phyloP scores from a whole-genome alignment of 192 early-diverging fungal genomes.

The Phlyctochytrium bullatum region DNA sequence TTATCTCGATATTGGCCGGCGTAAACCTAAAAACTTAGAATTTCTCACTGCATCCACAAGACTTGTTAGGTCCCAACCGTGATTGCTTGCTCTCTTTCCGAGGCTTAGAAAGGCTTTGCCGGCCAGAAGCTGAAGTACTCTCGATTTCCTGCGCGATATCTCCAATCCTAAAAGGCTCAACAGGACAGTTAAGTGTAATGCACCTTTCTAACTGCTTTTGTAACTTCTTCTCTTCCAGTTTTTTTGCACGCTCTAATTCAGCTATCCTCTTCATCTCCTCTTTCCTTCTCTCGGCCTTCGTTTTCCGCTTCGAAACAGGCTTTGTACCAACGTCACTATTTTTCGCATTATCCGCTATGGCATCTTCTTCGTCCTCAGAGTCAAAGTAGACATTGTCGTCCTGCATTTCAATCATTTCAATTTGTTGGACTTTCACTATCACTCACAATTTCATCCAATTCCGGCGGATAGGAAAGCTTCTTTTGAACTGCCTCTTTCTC shows the following conservation, averaged over 20 bases:
- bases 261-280: conserved; percentile 21
- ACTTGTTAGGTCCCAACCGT: no score
- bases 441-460: conserved; percentile 35
- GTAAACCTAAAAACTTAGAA: not conserved
- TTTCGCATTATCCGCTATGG: conserved; percentile 26
- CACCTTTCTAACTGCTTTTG: not conserved
- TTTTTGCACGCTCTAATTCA: conserved; percentile 9
- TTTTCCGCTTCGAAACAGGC: conserved; percentile 19
- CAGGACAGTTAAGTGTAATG: no score
- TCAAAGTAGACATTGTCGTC: conserved; percentile 14
- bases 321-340: not conserved
- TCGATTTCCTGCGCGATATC: no score
- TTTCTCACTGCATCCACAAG: no score
- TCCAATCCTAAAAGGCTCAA: no score
- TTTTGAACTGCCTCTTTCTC: conserved; percentile 22
- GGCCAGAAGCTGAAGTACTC: no score
- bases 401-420: no score
- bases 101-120: no score
- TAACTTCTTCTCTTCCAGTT: conserved; percentile 16
- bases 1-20: conserved; percentile 38
- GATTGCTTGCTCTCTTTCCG: no score
- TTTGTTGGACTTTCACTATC: not conserved
- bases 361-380: conserved; percentile 34
- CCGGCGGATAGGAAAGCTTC: conserved; percentile 46
- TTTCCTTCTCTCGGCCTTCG: conserved; percentile 33